These are phyloP conservation scores for Artemisia argyi DNA, from an alignment of 129 eudicot species.

Conservation along the genomic window DNA sequence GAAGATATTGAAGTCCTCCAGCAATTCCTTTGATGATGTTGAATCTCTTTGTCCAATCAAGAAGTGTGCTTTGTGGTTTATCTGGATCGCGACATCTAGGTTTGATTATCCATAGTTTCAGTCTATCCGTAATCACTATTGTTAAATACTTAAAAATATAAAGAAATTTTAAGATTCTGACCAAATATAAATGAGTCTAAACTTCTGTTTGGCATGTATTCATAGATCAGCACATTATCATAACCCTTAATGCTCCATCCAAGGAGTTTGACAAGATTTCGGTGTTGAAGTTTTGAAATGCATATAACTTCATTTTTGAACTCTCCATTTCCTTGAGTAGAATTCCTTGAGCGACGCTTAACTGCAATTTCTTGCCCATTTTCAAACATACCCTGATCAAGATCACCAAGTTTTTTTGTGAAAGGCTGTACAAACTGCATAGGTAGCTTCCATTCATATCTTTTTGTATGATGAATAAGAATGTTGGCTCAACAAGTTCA, in stretches of 20 bases:
- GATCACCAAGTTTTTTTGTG: constrained; percentile 5
- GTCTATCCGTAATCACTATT: neutral
- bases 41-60: constrained; percentile 36
- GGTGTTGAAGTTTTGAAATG: constrained; percentile 38
- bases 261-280: constrained; percentile 36
- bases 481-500: too few species aligned
- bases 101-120: neutral
- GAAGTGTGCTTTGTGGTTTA: constrained; percentile 3
- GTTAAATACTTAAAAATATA: neutral
- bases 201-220: constrained; percentile 39
- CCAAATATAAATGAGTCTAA: constrained; percentile 34
- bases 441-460: neutral
- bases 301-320: constrained; percentile 36
- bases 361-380: constrained; percentile 34
- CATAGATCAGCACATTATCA: constrained; percentile 33
- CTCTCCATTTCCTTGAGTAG: constrained; percentile 29
- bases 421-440: neutral
- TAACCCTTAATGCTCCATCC: constrained; percentile 34
- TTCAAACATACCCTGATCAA: constrained; percentile 22
- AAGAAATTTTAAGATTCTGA: neutral
- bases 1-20: constrained; percentile 38
- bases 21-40: constrained; percentile 42
- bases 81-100: constrained; percentile 10
- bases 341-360: constrained; percentile 25
- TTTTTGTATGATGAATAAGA: too few species aligned